Conservation (phyloP, 1,139 yeast species). For the Taphrina pruni region DNA sequence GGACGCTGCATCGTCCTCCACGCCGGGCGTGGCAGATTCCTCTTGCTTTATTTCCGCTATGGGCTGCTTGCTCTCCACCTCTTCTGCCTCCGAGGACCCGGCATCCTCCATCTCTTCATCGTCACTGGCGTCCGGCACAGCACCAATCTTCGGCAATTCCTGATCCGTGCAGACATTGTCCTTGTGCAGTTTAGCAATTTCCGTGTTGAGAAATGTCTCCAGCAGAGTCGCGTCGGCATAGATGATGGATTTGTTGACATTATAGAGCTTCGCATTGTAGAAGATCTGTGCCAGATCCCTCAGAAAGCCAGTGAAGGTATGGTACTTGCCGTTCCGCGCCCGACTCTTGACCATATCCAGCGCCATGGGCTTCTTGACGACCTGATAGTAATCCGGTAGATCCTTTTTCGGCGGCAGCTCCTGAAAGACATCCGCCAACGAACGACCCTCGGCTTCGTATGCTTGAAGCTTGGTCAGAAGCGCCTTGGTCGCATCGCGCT, state of each 20-base stretch:
- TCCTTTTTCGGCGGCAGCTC: constrained; percentile 75
- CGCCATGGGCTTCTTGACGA: constrained; percentile 73
- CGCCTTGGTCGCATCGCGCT: constrained; percentile 25
- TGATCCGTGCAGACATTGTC: constrained; percentile 55
- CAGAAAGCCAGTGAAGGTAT: constrained; percentile 69
- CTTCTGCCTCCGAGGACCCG: constrained; percentile 52
- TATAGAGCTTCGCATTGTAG: constrained; percentile 88
- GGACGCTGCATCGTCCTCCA: constrained; percentile 14
- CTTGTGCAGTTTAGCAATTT: constrained; percentile 61
- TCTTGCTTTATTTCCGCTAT: constrained; percentile 21
- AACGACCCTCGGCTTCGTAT: constrained; percentile 15
- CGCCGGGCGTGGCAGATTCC: constrained; percentile 39
- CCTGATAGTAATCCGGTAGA: constrained; percentile 70
- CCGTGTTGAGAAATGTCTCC: constrained; percentile 64
- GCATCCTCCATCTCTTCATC: constrained; percentile 48
- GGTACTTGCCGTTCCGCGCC: constrained; percentile 78
- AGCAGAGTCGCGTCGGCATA: constrained; percentile 74
- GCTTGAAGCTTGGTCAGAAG: constrained; percentile 18
- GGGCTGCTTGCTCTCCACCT: constrained; percentile 27
- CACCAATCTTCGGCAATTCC: constrained; percentile 69
- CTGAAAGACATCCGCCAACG: constrained; percentile 60
- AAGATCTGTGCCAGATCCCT: constrained; percentile 80
- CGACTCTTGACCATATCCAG: constrained; percentile 80
- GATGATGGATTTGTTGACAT: constrained; percentile 69
- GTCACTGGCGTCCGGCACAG: constrained; percentile 57